Percentiles rank a stretch among this genome's conserved stretches.
phyloP scores from a whole-genome alignment of 164 flowering plant species.

The Tetracentron sinense region DNA sequence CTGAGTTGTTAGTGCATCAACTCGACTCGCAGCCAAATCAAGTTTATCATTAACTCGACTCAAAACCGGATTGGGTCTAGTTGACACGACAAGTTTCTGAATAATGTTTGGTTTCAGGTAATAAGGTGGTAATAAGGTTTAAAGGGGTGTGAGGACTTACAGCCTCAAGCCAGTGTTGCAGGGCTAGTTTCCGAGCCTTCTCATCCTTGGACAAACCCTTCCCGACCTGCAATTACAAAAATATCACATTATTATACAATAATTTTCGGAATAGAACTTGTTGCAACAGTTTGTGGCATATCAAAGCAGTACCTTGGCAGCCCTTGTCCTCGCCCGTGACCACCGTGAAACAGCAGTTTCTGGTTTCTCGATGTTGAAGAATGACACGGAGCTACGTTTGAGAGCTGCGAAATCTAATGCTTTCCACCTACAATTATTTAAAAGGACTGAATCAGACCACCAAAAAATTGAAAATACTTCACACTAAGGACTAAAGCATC shows the following conservation, averaged over 20 bases:
- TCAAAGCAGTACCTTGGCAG: slow-evolving; percentile 46
- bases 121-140: background rate
- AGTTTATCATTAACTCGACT: background rate
- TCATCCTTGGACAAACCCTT: slow-evolving; percentile 74
- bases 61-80: background rate
- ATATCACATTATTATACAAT: background rate
- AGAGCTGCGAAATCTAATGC: slow-evolving; percentile 58
- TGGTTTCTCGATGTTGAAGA: slow-evolving; percentile 35
- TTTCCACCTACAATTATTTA: slow-evolving; percentile 56
- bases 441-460: background rate
- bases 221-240: slow-evolving; percentile 46
- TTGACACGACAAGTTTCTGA: background rate
- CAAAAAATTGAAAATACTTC: background rate
- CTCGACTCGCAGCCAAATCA: background rate
- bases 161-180: slow-evolving; percentile 86
- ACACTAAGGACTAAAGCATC: background rate
- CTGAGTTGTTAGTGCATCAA: background rate
- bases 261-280: background rate
- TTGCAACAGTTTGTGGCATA: background rate
- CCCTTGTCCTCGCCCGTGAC: slow-evolving; percentile 52
- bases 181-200: slow-evolving; percentile 67
- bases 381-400: slow-evolving; percentile 44
- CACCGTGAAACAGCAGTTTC: slow-evolving; percentile 59
- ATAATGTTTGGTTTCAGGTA: background rate
- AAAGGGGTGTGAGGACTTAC: slow-evolving; percentile 32